Evolutionary conservation across 2,329 filamentous ascomycete species (phyloP).

Genomic region (Ampelomyces quisqualis): DNA sequence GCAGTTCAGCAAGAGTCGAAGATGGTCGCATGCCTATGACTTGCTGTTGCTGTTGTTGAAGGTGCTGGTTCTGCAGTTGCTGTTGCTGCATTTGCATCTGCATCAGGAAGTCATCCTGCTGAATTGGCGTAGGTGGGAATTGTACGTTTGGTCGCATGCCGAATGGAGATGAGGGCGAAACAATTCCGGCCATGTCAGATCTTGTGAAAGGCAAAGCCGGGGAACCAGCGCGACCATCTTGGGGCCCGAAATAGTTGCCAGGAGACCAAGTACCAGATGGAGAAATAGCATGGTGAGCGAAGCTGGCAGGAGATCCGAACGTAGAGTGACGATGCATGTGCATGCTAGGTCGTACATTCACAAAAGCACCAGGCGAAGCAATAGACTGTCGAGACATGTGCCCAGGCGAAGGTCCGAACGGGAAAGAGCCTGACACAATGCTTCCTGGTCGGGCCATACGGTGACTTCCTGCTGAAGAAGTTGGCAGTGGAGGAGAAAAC

Average conservation of each 20-base stretch:
- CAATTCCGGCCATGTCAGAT: constrained; percentile 40
- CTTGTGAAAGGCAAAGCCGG: constrained; percentile 43
- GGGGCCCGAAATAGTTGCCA: constrained; percentile 39
- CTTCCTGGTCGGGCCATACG: constrained; percentile 57
- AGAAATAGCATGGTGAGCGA: constrained; percentile 63
- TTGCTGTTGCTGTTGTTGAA: constrained; percentile 47
- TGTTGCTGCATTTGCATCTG: constrained; percentile 54
- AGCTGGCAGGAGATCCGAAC: constrained; percentile 67
- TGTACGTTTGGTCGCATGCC: constrained; percentile 45
- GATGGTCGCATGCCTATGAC: constrained; percentile 51
- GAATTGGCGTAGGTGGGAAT: constrained; percentile 47
- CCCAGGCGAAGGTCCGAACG: constrained; percentile 56
- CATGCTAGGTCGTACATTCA: constrained; percentile 51
- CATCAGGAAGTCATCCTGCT: constrained; percentile 44
- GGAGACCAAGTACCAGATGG: constrained; percentile 49
- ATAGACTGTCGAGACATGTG: constrained; percentile 64
- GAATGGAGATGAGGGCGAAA: constrained; percentile 63
- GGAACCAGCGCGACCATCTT: constrained; percentile 47
- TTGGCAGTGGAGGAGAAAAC: constrained; percentile 80
- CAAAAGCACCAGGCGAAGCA: constrained; percentile 71
- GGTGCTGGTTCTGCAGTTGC: constrained; percentile 56
- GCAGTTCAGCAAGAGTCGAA: constrained; percentile 65
- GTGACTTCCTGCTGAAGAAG: constrained; percentile 74
- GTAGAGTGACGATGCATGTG: constrained; percentile 72
- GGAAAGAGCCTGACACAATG: constrained; percentile 60